Evolutionary conservation across 306 rosid genomes (phyloP).

Genomic region (Vigna mungo): DNA sequence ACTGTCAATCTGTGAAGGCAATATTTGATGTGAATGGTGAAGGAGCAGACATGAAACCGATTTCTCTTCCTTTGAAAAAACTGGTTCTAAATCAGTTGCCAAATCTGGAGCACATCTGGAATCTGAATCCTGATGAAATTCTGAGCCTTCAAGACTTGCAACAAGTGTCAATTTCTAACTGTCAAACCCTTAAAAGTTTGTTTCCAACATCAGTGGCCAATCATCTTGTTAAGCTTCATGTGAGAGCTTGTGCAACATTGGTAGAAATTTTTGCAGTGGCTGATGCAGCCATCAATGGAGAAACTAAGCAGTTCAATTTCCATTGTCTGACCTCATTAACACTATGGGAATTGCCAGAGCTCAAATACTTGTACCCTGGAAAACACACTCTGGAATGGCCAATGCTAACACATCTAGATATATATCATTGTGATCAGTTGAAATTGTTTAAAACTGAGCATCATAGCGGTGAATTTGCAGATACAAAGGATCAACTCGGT

Average conservation of each 20-base stretch:
- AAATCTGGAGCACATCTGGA: slow-evolving; percentile 45
- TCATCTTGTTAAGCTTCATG: slow-evolving; percentile 18
- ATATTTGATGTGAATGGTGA: slow-evolving; percentile 25
- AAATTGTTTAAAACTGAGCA: neutral
- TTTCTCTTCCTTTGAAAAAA: slow-evolving; percentile 26
- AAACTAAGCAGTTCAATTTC: neutral
- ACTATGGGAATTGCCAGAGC: slow-evolving; percentile 11
- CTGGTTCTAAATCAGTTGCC: slow-evolving; percentile 42
- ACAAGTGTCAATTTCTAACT: neutral
- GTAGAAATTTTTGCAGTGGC: slow-evolving; percentile 31
- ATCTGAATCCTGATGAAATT: slow-evolving; percentile 30
- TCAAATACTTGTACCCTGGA: slow-evolving; percentile 27
- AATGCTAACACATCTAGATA: neutral
- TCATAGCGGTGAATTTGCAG: neutral
- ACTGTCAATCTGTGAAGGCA: slow-evolving; percentile 10
- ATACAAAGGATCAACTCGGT: neutral
- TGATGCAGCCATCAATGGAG: neutral
- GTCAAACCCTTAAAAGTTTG: slow-evolving; percentile 34
- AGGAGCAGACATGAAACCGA: too few relatives aligned
- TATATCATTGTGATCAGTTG: slow-evolving; percentile 15
- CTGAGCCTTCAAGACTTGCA: neutral
- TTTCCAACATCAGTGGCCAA: slow-evolving; percentile 40
- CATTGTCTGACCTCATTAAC: slow-evolving; percentile 2
- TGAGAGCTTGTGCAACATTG: slow-evolving; percentile 34
- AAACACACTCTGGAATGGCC: neutral